Evolutionary conservation across 768 basidiomycete genomes (phyloP), one percentile per base, ranked within the genome.

Genomic region (Boletus rubescentipes): DNA sequence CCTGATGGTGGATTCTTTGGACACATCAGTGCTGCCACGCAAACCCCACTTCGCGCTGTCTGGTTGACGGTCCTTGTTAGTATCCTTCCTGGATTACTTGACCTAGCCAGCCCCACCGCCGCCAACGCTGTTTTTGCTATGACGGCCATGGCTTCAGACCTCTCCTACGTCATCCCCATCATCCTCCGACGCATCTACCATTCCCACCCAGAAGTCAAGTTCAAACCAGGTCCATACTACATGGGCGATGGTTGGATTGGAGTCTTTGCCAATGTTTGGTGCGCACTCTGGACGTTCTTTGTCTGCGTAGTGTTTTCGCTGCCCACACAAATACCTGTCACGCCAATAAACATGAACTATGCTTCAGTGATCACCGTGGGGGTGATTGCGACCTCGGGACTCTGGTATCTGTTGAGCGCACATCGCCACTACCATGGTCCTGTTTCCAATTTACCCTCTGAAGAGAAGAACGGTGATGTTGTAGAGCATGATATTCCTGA

Each of bases 211-310:
- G 84, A 84, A 48, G 83, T 85, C 44, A 62, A 69, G 34, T 85
- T 85, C 73, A 75, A 72, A 36, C 84, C 83, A 0, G 83, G 83
- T 9, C 84, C 83, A 15, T 85, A 80, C 67, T 84, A 81, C 69
- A 75, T 85, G 75, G 78, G 82, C 21, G 73, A 77, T 47, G 80
- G 81, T 2, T 58, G 71, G 53, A 55, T 81, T 12, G 81, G 81
- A 0, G 72, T 70, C 68, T 62, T 70, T 12, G 69, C 70, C 48
- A 83, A 82, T 55, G 44, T 75, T 31, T 76, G 67, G 59, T 81
- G 79, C 55, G 71, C 78, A 26, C 35, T 68, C 8, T 80, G 78
- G 78, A 76, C 77, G 43, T 57, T 68, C 14, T 79, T 79, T 60
- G 74, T 80, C 15, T 70, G 65, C 45, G 70, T 81, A 37, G 68